These are phyloP conservation scores for Hypomyces perniciosus DNA, from an alignment of 2,329 filamentous ascomycete genomes.

Conservation along the genomic window DNA sequence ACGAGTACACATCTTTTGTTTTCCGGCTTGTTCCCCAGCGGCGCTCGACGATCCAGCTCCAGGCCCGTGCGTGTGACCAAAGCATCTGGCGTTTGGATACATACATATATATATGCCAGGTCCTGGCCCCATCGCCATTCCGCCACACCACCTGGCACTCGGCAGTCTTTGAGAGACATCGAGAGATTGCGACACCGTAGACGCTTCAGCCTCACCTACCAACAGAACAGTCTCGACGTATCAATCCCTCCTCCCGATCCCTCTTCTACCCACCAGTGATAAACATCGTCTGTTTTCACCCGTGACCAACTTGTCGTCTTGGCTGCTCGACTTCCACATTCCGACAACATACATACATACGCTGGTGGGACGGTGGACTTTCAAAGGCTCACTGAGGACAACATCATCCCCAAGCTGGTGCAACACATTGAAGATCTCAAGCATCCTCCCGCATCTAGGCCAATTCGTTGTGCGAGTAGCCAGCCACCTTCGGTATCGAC, in stretches of 20 bases:
- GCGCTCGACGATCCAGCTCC: background rate
- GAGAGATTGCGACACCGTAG: constrained; percentile 7
- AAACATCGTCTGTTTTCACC: background rate
- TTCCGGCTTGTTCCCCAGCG: background rate
- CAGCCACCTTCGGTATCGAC: too few species aligned
- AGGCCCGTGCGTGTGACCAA: background rate
- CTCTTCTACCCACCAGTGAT: background rate
- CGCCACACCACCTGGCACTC: constrained; percentile 4
- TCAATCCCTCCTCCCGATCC: background rate
- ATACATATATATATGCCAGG: too few species aligned
- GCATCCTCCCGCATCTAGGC: too few species aligned
- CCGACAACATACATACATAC: too few species aligned
- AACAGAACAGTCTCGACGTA: background rate
- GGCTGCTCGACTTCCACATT: too few species aligned
- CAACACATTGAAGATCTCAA: too few species aligned
- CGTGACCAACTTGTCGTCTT: too few species aligned
- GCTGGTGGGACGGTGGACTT: too few species aligned
- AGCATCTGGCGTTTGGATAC: background rate
- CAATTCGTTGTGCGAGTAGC: too few species aligned
- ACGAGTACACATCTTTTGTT: background rate
- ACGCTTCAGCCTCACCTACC: background rate
- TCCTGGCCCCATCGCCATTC: constrained; percentile 1
- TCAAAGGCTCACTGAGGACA: too few species aligned
- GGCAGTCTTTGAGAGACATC: constrained; percentile 5
- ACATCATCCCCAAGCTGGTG: too few species aligned